Evolutionary conservation across 805 yeast species (phyloP), one percentile per base, ranked within the genome.

Genomic region (Zygosaccharomyces pseudorouxii): DNA sequence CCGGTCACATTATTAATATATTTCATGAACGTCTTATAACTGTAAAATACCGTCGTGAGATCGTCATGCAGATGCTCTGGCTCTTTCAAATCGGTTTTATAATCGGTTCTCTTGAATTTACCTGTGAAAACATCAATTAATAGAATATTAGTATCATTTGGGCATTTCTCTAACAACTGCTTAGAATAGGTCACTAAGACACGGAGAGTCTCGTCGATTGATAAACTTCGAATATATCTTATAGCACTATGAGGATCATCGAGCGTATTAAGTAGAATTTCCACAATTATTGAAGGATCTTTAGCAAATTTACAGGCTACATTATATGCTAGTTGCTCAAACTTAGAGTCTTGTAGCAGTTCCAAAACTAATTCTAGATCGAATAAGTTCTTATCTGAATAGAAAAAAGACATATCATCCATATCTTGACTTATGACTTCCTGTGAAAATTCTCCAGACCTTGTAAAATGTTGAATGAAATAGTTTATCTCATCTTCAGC

Each of bases 91-190:
- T 45, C 47, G 1, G 42, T 16, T 31, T 49, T 46, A 38, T 54
- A 58, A 3, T 55, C 56, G 22, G 62, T 65, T 3, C 89, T 84
- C 25, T 68, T 71, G 63, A 84, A 92, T 47, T 79, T 81, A 0
- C 97, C 97, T 0, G 98, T 92, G 62, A 92, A 93, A 0, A 92
- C 85, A 25, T 86, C 84, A 44, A 93, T 89, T 49, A 92, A 71
- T 31, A 93, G 67, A 27, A 83, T 83, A 1, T 96, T 89, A 0
- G 96, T 85, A 48, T 84, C 89, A 49, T 85, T 77, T 0, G 98
- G 97, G 33, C 80, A 68, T 40, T 73, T 62, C 31, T 85, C 86
- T 42, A 92, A 71, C 25, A 92, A 68, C 1, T 68, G 59, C 50
- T 86, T 81, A 3, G 92, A 82, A 58, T 78, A 80, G 25, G 82